Evolutionary conservation across 208 protist species (phyloP).

Genomic region (Trypanosomatidae sp.): DNA sequence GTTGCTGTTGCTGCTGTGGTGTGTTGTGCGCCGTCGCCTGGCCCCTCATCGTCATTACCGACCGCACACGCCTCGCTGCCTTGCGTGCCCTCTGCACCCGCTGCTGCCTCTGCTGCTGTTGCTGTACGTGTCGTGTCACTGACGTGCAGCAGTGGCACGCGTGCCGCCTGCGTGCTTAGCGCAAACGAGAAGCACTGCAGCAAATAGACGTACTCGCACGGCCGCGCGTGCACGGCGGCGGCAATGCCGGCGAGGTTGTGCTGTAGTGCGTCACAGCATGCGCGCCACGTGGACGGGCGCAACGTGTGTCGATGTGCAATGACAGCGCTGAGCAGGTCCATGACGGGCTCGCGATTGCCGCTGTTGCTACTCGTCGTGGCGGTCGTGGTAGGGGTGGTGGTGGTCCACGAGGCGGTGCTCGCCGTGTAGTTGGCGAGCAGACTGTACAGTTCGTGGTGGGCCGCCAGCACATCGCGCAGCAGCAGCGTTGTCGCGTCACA

Average conservation of each 20-base stretch:
- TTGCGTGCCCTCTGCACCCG: too few species aligned
- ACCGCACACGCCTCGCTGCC: background rate
- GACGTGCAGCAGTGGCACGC: constrained; percentile 40
- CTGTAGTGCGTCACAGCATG: constrained; percentile 35
- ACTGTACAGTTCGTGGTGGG: constrained; percentile 12
- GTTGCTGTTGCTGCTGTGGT: too few species aligned
- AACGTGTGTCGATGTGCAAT: constrained; percentile 34
- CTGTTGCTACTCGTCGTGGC: constrained; percentile 10
- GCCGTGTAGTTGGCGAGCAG: too few species aligned
- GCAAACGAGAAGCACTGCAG: constrained; percentile 33
- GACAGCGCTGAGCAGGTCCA: constrained; percentile 41
- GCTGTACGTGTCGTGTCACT: too few species aligned
- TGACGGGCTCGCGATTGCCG: constrained; percentile 10
- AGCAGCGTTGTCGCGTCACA: constrained; percentile 29
- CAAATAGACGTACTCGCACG: constrained; percentile 48
- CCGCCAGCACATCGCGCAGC: constrained; percentile 22
- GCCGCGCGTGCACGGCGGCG: constrained; percentile 17
- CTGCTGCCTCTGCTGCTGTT: too few species aligned
- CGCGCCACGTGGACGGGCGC: constrained; percentile 11
- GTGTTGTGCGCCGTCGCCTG: too few species aligned
- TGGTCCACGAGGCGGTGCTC: too few species aligned
- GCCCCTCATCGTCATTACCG: background rate
- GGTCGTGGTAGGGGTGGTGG: too few species aligned
- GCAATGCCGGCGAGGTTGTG: constrained; percentile 34
- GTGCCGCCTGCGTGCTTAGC: constrained; percentile 23